Conservation (phyloP, 108 stramenopile genomes). For the Stephanodiscus minutulus region DNA sequence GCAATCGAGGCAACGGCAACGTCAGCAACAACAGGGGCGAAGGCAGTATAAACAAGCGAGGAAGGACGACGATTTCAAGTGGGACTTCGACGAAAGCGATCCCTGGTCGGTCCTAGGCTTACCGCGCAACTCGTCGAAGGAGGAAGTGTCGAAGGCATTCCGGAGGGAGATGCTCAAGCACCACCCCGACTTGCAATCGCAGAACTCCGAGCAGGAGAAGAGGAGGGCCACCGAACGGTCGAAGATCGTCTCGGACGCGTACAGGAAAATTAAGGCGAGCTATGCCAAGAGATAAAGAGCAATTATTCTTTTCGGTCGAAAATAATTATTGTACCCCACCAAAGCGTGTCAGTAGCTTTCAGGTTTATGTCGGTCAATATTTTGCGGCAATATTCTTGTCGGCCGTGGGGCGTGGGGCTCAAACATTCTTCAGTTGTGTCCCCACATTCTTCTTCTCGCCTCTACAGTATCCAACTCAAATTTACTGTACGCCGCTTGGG, state of each 20-base stretch:
- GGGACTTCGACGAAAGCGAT: conserved; percentile 83
- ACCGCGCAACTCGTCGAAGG: conserved; percentile 58
- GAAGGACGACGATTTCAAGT: conserved; percentile 61
- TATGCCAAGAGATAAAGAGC: conserved; percentile 34
- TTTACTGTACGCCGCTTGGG: too few species aligned
- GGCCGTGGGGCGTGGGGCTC: too few species aligned
- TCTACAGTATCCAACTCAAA: too few species aligned
- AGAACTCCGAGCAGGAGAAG: conserved; percentile 68
- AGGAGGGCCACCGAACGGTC: conserved; percentile 68
- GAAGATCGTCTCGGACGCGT: conserved; percentile 79
- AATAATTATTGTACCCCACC: too few species aligned
- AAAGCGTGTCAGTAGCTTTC: too few species aligned
- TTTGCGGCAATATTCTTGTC: too few species aligned
- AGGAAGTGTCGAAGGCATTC: conserved; percentile 79
- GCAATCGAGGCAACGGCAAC: conserved; percentile 25
- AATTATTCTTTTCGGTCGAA: too few species aligned
- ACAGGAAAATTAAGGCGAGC: conserved; percentile 67
- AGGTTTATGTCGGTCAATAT: too few species aligned
- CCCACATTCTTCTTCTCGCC: too few species aligned
- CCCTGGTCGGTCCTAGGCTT: conserved; percentile 80
- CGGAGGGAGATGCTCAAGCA: conserved; percentile 81
- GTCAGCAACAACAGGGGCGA: conserved; percentile 31
- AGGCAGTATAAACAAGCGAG: conserved; percentile 38
- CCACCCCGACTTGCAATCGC: conserved; percentile 75
- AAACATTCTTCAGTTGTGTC: too few species aligned